Evolutionary conservation across 2,329 filamentous ascomycete genomes (phyloP), one percentile per base, ranked within the genome.

Genomic region (Chaetomium sp.): DNA sequence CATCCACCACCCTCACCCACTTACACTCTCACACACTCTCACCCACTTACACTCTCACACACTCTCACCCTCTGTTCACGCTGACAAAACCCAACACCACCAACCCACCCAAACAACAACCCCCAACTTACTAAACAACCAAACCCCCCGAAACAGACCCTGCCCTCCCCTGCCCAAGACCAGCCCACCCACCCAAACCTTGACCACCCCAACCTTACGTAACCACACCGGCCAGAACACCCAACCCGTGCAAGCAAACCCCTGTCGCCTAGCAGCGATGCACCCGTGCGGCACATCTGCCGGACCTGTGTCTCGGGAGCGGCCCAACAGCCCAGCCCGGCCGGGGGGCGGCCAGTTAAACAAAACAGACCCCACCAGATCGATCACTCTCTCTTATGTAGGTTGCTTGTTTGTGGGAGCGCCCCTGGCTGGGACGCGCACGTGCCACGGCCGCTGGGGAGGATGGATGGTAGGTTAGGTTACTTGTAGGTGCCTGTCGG

Each of bases 271-370:
- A 33, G 10, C 7, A 16, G n/a, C 38, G 7, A 47, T 47, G 45
- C 45, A 12, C 2, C 45, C 51, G 10, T 21, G 51, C 51, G 51
- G 51, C 51, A 19, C 29, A 54, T 25, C 8, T 33, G 21, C 62
- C 62, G n/a, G 25, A 61, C 35, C 21, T 61, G 19, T 45, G 59
- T 54, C 59, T 61, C 59, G 59, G 50, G 35, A 27, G 27, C 54
- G 23, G 54, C 54, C 54, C 54, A 57, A 57, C 54, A 42, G 7
- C 12, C 51, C 16, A 12, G 7, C 12, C 25, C 12, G 23, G 23
- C 47, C 21, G 49, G 49, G 49, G 13, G 16, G 49, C 25, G 27
- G 50, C 19, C 45, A n/a, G 38, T n/a, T n/a, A n/a, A n/a, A 19
- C 27, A 29, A 42, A 0, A 38, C 35, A n/a, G 38, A 42, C 38